A percentile compares a stretch with the other conserved stretches of the same genome.
Conservation (phyloP, 495 filamentous ascomycete species). For the Cetradonia linearis region DNA sequence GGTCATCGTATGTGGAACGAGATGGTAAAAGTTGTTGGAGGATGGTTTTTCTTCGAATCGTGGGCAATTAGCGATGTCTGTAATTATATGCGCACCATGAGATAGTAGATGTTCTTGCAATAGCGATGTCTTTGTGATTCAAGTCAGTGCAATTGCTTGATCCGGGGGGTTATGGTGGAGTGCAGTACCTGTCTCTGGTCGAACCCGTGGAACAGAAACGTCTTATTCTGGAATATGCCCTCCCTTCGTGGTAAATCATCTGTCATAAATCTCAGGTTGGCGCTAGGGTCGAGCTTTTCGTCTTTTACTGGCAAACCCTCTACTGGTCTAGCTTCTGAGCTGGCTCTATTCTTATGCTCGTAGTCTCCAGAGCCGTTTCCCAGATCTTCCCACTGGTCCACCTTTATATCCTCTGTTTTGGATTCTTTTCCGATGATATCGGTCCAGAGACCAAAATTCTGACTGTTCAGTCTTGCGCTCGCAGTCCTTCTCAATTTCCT, state of each 20-base stretch:
- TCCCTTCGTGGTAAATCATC: slow-evolving; percentile 14
- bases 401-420: slow-evolving; percentile 19
- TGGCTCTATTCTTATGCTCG: not conserved
- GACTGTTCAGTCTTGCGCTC: slow-evolving; percentile 65
- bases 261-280: not conserved
- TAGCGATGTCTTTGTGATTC: slow-evolving; percentile 31
- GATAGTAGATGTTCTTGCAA: slow-evolving; percentile 43
- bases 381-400: slow-evolving; percentile 20
- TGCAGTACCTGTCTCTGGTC: slow-evolving; percentile 40
- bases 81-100: slow-evolving; percentile 43
- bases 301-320: not conserved
- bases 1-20: slow-evolving; percentile 45
- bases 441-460: slow-evolving; percentile 76
- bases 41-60: slow-evolving; percentile 33
- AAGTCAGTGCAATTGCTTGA: not conserved
- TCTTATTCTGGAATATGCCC: slow-evolving; percentile 44
- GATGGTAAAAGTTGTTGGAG: slow-evolving; percentile 39
- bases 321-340: not conserved
- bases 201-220: slow-evolving; percentile 61
- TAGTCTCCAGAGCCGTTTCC: not conserved
- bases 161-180: not conserved
- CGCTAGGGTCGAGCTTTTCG: not conserved
- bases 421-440: slow-evolving; percentile 61
- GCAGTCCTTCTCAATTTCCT: slow-evolving; percentile 70
- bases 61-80: slow-evolving; percentile 34